Evolutionary conservation across 2,329 filamentous ascomycete genomes (phyloP), one percentile per base, ranked within the genome.

Genomic region (Fusarium oxysporum): DNA sequence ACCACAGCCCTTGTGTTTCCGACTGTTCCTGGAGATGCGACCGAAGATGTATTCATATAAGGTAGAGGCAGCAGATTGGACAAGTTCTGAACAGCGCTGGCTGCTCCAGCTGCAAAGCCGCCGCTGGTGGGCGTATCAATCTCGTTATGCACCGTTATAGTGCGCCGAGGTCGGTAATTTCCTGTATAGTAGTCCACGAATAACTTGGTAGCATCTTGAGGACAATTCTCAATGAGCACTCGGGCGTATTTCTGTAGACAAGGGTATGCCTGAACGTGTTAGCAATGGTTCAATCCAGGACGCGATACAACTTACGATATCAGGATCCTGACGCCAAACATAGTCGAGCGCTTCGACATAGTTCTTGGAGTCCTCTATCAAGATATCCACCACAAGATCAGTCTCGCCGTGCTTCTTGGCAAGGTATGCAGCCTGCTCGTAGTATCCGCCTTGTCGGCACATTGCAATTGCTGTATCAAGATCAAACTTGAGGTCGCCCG

Each of bases 181-280:
- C 94, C 95, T 0, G 94, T 97, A 80, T 98, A 99, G 80, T 98
- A 99, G 60, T 96, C 93, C 70, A 97, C 94, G 78, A 99, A 98
- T 0, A 99, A 81, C 68, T 93, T 90, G 0, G 96, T 98, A 1
- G 95, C 93, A 62, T 94, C 91, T 67, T 90, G 85, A 4, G 96
- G 91, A 74, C 94, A 96, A 81, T 99, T 91, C 76, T 96, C 93
- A 37, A 99, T 89, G 3, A 99, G 85, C 0, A 98, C 94, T 56
- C 95, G 91, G 5, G 96, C 95, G 79, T 98, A 99, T 80, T 97
- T 98, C 91, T 97, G 96, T 61, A 99, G 85, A 75, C 94, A 97
- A 23, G 91, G 88, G 79, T 97, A 98, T 3, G 95, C 93, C 90
- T 96, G 62, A 8, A 23, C 4, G 37, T 11, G 77, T 87, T 68